Conservation (phyloP, 2,329 filamentous ascomycete genomes). For the Acephala macrosclerotiorum region DNA sequence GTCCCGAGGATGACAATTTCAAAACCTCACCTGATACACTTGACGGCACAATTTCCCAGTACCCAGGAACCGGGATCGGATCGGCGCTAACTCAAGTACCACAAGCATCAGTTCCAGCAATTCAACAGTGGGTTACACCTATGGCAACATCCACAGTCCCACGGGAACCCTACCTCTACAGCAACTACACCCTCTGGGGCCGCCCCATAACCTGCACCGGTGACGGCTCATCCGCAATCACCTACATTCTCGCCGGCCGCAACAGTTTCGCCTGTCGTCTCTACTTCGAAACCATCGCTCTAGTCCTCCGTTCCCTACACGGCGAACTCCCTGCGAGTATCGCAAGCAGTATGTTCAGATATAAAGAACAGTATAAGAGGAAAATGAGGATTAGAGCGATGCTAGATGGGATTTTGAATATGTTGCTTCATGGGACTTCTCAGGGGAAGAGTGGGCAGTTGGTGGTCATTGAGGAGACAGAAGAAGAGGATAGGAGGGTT, state of each 20-base stretch:
- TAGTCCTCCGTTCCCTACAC: constrained; percentile 16
- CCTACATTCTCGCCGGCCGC: constrained; percentile 30
- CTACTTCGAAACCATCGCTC: constrained; percentile 29
- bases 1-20: not conserved
- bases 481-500: not conserved
- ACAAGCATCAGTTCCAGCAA: not conserved
- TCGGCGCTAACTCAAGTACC: not conserved
- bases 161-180: not conserved
- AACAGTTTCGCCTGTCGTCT: constrained; percentile 31
- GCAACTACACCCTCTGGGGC: not conserved
- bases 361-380: constrained; percentile 22
- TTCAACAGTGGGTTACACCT: too few relatives aligned
- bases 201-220: constrained; percentile 1
- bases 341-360: constrained; percentile 25
- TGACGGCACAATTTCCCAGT: not conserved
- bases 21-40: too few relatives aligned
- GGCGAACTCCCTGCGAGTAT: constrained; percentile 11
- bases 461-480: not conserved
- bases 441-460: not conserved
- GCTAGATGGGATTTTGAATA: constrained; percentile 22
- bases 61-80: not conserved
- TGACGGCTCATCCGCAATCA: constrained; percentile 12
- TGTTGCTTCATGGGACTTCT: constrained; percentile 27
- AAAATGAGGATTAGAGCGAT: constrained; percentile 9
- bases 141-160: constrained; percentile 1